Percentiles rank a stretch among this genome's conserved stretches.
Evolutionary conservation across 1,284 basidiomycete species (phyloP).

Genomic region (Boletellus dicymbophilus): DNA sequence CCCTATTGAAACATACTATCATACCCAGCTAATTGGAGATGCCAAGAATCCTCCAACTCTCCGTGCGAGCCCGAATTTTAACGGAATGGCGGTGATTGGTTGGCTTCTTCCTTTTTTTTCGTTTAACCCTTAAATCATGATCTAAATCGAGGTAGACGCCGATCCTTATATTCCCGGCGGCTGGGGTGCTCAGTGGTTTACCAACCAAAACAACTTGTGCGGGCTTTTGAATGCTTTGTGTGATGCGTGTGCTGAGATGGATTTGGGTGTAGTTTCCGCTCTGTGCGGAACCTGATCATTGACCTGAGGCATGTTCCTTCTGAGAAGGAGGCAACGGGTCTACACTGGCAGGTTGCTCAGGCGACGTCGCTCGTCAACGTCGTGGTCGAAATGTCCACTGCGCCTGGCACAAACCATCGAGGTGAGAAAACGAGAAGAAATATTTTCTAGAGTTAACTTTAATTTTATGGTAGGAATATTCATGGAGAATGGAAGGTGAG

Average conservation of each 20-base stretch:
- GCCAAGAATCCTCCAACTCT: conserved; percentile 49
- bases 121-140: background rate
- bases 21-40: conserved; percentile 52
- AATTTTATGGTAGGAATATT: conserved; percentile 34
- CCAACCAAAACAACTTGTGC: conserved; percentile 54
- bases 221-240: background rate
- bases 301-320: conserved; percentile 53
- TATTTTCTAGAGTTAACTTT: background rate
- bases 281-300: conserved; percentile 50
- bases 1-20: conserved; percentile 52
- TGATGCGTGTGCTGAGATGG: background rate
- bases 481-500: conserved; percentile 65
- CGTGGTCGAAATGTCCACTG: conserved; percentile 49
- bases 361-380: conserved; percentile 68
- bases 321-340: conserved; percentile 52
- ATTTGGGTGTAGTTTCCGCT: conserved; percentile 35
- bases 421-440: conserved; percentile 26
- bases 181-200: conserved; percentile 42
- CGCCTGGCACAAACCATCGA: conserved; percentile 44
- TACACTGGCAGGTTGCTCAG: conserved; percentile 82
- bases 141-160: conserved; percentile 35
- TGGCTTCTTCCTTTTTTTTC: conserved; percentile 8
- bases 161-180: conserved; percentile 46
- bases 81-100: conserved; percentile 55
- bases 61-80: conserved; percentile 45